Evolutionary conservation across 2,329 filamentous ascomycete genomes (phyloP), one percentile per base, ranked within the genome.

Genomic region (Fusarium sp.): DNA sequence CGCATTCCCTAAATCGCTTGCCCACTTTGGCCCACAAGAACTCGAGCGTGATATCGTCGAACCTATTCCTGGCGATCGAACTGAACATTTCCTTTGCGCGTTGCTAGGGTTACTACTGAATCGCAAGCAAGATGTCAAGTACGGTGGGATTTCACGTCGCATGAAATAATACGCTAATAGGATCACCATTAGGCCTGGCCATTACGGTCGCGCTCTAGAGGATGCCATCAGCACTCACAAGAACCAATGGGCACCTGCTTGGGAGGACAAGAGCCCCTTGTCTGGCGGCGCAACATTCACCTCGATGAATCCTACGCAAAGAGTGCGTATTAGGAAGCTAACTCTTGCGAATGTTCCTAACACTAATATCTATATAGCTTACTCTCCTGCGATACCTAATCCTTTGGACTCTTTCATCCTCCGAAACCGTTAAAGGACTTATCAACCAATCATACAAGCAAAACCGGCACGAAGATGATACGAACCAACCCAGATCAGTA

Each of bases 71-170:
- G 93, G 94, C 76, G 91, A 97, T 77, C 91, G 95, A 78, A 91
- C 93, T 49, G 95, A 98, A 84, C 89, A 91, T 74, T 90, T 99
- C 64, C 86, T 99, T 30, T 99, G 97, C 85, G 94, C 94, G 69
- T 83, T 99, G 73, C 85, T 99, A 46, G 91, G 93, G 35, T 86
- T 99, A 75, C 89, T 98, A 60, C 86, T 99, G 77, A 99, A 99
- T 82, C 91, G 96, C 81, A 98, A 99, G 86, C 97, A 99, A 81
- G 95, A 97, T 83, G 93, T 98, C 80, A 97, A 99, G 96, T 98
- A 89, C 82, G 94, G 71, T 70, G n/a, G 44, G 30, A 58, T 32
- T 37, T 37, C 23, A 33, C 40, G 13, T 30, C 15, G 32, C n/a
- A 33, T 64, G 14, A 27, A 32, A 52, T 20, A 57, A 20, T 20